Conservation (phyloP, 805 yeast species). For the Saccharomycopsis fermentans region DNA sequence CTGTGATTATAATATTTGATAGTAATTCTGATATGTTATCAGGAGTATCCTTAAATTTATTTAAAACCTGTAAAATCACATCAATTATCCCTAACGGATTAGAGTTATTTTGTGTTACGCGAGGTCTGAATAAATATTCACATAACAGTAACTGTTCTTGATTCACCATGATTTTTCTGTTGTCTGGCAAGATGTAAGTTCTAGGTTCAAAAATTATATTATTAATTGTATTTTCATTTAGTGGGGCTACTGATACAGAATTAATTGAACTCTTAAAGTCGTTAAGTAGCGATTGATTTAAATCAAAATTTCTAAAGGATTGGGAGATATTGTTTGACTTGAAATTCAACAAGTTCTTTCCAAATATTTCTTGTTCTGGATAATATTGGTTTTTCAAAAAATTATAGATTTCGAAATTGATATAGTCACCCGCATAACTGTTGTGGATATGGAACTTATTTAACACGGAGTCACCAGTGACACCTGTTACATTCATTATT, state of each 20-base stretch:
- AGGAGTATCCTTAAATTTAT: conserved; percentile 33
- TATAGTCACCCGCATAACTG: conserved; percentile 76
- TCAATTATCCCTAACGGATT: conserved; percentile 28
- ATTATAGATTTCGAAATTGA: conserved; percentile 52
- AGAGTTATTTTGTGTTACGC: not conserved
- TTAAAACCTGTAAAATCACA: conserved; percentile 31
- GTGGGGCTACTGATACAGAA: conserved; percentile 31
- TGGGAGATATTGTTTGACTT: conserved; percentile 15
- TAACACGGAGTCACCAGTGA: conserved; percentile 63
- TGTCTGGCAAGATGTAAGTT: conserved; percentile 53
- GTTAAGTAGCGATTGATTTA: conserved; percentile 31
- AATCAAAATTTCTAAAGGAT: conserved; percentile 31
- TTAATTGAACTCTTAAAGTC: conserved; percentile 40
- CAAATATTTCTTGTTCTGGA: conserved; percentile 14
- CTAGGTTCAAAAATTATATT: conserved; percentile 28
- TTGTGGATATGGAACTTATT: conserved; percentile 56
- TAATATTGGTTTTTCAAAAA: conserved; percentile 32
- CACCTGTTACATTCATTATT: conserved; percentile 62
- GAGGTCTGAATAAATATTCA: conserved; percentile 49
- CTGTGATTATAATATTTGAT: conserved; percentile 68
- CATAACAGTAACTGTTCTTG: conserved; percentile 44
- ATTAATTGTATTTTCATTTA: conserved; percentile 25
- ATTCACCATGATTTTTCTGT: conserved; percentile 37
- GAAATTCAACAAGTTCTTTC: not conserved
- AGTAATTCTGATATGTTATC: conserved; percentile 31